phyloP scores from a whole-genome alignment of 768 basidiomycete species.

The Panaeolus papilionaceus region DNA sequence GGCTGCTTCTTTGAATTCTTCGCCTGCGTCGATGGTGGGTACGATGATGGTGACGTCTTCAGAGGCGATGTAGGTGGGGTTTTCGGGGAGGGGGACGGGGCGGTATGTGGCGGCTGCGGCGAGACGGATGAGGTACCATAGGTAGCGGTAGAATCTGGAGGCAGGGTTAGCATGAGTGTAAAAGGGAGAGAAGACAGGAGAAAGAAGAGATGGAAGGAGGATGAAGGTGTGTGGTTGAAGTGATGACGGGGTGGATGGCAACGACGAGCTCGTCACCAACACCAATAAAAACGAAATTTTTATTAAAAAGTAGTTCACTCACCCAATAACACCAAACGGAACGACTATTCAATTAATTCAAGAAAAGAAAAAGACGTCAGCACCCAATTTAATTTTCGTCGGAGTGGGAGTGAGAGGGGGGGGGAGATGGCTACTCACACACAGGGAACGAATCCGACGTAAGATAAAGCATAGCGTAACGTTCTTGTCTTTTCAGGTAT shows the following conservation, averaged over 20 bases:
- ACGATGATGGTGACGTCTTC: slow-evolving; percentile 98
- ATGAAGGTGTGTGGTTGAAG: not conserved
- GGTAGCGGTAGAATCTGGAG: slow-evolving; percentile 87
- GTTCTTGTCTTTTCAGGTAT: too few species aligned
- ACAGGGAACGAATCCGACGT: slow-evolving; percentile 92
- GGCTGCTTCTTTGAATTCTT: slow-evolving; percentile 94
- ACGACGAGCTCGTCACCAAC: too few species aligned
- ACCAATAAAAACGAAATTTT: not conserved
- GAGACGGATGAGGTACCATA: slow-evolving; percentile 91
- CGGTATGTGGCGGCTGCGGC: slow-evolving; percentile 80
- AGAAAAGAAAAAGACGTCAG: slow-evolving; percentile 20
- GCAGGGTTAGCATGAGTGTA: slow-evolving; percentile 22
- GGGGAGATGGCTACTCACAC: slow-evolving; percentile 79
- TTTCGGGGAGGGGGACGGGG: slow-evolving; percentile 89
- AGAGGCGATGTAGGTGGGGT: slow-evolving; percentile 87
- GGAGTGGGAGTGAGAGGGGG: not conserved
- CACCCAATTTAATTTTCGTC: slow-evolving; percentile 6
- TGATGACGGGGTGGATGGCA: too few species aligned
- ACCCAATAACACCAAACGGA: slow-evolving; percentile 91
- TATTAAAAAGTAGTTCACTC: slow-evolving; percentile 24
- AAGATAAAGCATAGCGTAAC: slow-evolving; percentile 76
- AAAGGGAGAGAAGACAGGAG: not conserved
- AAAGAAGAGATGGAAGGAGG: too few species aligned
- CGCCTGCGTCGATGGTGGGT: slow-evolving; percentile 94
- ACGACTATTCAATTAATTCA: slow-evolving; percentile 61